Percentiles rank a stretch among this genome's conserved stretches.
Conservation (phyloP, 2,329 filamentous ascomycete genomes). For the Colletotrichum zoysiae region DNA sequence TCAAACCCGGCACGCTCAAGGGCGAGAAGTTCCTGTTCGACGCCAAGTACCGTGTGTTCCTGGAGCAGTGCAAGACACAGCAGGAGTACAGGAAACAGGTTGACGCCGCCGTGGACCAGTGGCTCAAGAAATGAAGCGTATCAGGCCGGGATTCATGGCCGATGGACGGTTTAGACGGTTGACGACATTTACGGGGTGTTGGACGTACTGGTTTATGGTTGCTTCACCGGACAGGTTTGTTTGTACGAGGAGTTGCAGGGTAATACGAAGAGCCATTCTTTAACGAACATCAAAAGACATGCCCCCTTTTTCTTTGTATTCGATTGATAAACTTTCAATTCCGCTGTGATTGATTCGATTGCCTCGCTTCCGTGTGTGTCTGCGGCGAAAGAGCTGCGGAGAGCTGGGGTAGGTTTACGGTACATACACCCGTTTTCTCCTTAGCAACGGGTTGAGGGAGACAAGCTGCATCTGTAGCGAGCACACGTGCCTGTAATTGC, state of each 20-base stretch:
- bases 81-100: constrained; percentile 84
- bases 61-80: constrained; percentile 91
- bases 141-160: background rate
- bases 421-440: background rate
- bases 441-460: background rate
- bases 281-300: background rate
- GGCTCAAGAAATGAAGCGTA: constrained; percentile 33
- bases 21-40: constrained; percentile 84
- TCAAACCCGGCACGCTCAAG: constrained; percentile 78
- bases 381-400: constrained; percentile 11
- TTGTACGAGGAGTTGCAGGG: constrained; percentile 20
- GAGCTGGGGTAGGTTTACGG: constrained; percentile 1
- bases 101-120: constrained; percentile 69
- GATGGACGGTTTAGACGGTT: constrained; percentile 9
- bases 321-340: background rate
- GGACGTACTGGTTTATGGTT: background rate
- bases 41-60: constrained; percentile 95
- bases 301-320: background rate
- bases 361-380: constrained; percentile 13
- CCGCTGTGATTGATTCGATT: background rate
- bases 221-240: constrained; percentile 5
- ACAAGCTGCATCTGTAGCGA: constrained; percentile 31
- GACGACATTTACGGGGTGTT: background rate
- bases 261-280: constrained; percentile 35
- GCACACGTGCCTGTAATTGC: constrained; percentile 40